Base-by-base conservation (phyloP, 176 grass and related monocot species). In the Miscanthus lutarioriparius region DNA sequence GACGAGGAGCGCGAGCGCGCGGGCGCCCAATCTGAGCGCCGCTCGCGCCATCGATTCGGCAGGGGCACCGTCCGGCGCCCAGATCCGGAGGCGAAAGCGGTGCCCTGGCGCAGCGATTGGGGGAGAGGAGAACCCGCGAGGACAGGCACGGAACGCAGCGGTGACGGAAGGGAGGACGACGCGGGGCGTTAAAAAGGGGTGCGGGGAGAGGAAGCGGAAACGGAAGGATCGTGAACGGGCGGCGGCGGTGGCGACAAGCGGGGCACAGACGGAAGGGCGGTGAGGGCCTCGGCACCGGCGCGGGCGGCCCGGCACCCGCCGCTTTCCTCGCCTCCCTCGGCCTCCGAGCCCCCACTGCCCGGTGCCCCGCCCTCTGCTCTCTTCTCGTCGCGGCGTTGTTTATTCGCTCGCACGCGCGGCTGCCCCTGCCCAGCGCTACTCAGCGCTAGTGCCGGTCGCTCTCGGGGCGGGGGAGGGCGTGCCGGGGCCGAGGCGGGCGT, bases 1-100 rank as follows among this genome's bases (percentile, higher is more conserved):
- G 80, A 64, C 20, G 84, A 84, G 23, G 75, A 91, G 72, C 17
- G 27, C 54, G 26, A 82, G 44, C 19, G 47, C 74, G 36, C 65
- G 80, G 9, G 9, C 72, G 53, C 38, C 80, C 51, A 59, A 64
- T 10, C 61, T 30, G 69, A 61, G 58, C 17, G 40, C 36, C 28
- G 47, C 27, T 30, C 75, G 84, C 84, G 84, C 89, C 89, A 91
- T 91, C 44, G 80, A 61, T 79, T n/a, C 47, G 74, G 16, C 27
- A 0, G 70, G 47, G 22, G 75, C 13, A 3, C 59, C 68, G 11
- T 3, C 63, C 16, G 1, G 17, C 38, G 26, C 11, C 7, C 20
- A 65, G 71, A 74, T 74, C 84, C 80, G 67, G 77, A 79, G 1
- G 78, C 25, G 47, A 38, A 8, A 40, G 32, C 75, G 19, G 78